Percentiles rank a stretch among this genome's conserved stretches.
These are phyloP conservation scores for Caryopteris hybrid DNA, from an alignment of 305 asterid species.

Conservation along the genomic window DNA sequence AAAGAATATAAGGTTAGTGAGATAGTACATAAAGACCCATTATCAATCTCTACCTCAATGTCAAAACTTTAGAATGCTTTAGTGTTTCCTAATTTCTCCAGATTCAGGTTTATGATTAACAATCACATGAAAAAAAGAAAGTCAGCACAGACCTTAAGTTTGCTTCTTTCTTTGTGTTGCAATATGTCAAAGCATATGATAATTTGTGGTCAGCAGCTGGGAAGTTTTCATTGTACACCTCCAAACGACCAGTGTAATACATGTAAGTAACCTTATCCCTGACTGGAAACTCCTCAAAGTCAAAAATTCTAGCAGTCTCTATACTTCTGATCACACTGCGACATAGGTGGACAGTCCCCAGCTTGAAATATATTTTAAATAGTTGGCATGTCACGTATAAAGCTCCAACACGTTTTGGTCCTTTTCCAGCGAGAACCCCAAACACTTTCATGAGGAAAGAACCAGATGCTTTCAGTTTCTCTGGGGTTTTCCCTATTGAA, in stretches of 20 bases:
- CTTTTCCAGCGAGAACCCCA: conserved; percentile 96
- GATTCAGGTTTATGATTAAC: conserved; percentile 12
- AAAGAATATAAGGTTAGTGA: conserved; percentile 14
- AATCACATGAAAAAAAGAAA: neutral
- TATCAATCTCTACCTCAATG: conserved; percentile 1
- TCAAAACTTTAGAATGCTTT: neutral
- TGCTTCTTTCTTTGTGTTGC: conserved; percentile 57
- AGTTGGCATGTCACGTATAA: conserved; percentile 88
- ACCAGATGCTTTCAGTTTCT: conserved; percentile 88
- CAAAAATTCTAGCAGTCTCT: conserved; percentile 87
- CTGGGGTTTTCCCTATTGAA: conserved; percentile 79
- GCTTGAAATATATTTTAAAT: conserved; percentile 88
- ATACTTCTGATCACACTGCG: conserved; percentile 96
- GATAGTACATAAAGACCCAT: neutral
- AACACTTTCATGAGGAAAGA: conserved; percentile 97
- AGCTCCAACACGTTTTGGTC: conserved; percentile 94
- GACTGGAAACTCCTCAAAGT: conserved; percentile 90
- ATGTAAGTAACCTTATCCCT: conserved; percentile 96
- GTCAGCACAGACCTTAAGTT: conserved; percentile 62
- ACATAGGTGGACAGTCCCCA: conserved; percentile 89
- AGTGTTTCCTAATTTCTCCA: neutral
- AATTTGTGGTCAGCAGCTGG: conserved; percentile 86
- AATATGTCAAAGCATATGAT: conserved; percentile 80
- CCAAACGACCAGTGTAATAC: conserved; percentile 97
- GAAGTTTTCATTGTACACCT: conserved; percentile 93